Conservation (phyloP, 2,329 filamentous ascomycete species). For the Fusarium luffae region DNA sequence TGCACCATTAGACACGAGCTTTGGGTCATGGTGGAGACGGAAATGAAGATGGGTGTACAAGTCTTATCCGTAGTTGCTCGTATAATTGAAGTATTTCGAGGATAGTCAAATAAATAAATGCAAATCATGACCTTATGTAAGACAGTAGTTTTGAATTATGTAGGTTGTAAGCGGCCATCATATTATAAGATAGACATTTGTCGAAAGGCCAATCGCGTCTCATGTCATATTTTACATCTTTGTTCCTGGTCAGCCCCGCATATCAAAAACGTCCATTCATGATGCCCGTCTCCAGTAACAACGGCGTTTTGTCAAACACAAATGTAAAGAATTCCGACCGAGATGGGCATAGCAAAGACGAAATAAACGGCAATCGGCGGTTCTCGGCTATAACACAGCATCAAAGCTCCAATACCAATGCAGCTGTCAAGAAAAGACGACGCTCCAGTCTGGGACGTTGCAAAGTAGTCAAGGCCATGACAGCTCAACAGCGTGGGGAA, state of each 20-base stretch:
- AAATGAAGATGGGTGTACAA: background rate
- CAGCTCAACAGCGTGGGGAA: constrained; percentile 28
- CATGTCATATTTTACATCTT: background rate
- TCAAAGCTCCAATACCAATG: background rate
- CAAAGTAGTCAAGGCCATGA: constrained; percentile 4
- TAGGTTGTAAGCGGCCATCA: background rate
- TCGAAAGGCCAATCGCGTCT: background rate
- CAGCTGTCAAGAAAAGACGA: constrained; percentile 2
- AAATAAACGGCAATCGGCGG: constrained; percentile 27
- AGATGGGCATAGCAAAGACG: background rate
- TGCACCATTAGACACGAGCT: constrained; percentile 13
- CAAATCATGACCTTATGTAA: background rate
- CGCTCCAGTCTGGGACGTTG: constrained; percentile 16
- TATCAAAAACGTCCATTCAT: background rate
- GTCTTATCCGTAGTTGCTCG: background rate
- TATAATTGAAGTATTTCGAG: background rate
- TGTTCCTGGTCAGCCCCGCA: constrained; percentile 17
- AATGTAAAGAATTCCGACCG: background rate
- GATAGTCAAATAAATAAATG: background rate
- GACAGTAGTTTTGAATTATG: background rate
- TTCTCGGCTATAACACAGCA: constrained; percentile 26
- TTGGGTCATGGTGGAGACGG: constrained; percentile 20
- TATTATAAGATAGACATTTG: background rate
- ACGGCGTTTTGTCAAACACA: constrained; percentile 3
- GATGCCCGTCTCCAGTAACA: constrained; percentile 1